Base-by-base conservation (phyloP, 2,329 filamentous ascomycete genomes). In the Penicillium sp. region DNA sequence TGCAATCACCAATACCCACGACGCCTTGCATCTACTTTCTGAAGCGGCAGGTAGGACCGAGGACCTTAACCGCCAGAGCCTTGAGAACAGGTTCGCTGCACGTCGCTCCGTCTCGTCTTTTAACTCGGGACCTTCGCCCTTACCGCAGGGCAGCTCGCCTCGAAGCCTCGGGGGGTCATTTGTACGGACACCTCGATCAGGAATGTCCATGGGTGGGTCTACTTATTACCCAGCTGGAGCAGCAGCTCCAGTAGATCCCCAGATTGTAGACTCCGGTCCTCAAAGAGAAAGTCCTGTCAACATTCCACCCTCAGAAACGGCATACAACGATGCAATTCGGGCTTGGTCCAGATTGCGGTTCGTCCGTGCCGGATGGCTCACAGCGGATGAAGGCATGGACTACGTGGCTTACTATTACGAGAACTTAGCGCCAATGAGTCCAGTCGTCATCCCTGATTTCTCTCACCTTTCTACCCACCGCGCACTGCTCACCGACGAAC, bases 381-480 rank as follows among this genome's bases (percentile, higher is more conserved):
- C 92, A 0, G 89, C 93, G 0, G 86, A 89, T 61, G 94, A 99
- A 74, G 93, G 91, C 21, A 92, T 97, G 72, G 87, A 88, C 41
- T 97, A 97, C 68, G 90, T 99, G 59, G 88, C 92, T 70, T 97
- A 97, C 75, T 97, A 97, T 75, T 97, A 97, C 75, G 86, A 88
- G 63, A 91, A 92, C 65, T 82, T 97, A 7, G 93, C 92, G 1
- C 93, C 93, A 1, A 80, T 99, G 68, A 97, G 93, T 3, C 94
- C 94, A 0, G 95, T 97, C 55, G 92, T 92, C 5, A 89, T 95
- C 1, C 92, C 92, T 0, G 93, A 96, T 38, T 97, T 95, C 67
- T 88, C 88, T 62, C 85, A 89, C 55, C 89, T 90, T n/a, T 82
- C 85, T 22, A 88, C 88, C 3, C 93, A 97, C 71, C 78, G 84